Base-by-base conservation (phyloP, 495 filamentous ascomycete species). In the Acidomyces sp. region DNA sequence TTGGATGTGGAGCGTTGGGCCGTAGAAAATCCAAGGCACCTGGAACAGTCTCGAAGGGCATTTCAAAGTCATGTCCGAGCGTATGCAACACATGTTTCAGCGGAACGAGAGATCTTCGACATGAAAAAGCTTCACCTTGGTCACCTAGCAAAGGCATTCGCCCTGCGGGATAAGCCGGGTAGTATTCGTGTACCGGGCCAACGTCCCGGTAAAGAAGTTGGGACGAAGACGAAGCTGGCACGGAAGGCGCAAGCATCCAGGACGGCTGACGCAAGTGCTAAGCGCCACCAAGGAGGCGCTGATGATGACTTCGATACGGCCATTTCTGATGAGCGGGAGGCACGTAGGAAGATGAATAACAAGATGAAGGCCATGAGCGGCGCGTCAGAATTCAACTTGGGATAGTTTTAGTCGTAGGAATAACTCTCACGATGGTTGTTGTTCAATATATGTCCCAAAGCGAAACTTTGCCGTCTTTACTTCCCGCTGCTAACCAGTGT, bases 401-500 rank as follows among this genome's bases (percentile, higher is more conserved):
- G 84, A 3, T 93, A 53, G 41, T 28, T 27, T 2, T 20, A 13
- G 25, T 4, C n/a, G 4, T 20, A 7, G 17, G n/a, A n/a, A n/a
- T n/a, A n/a, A n/a, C n/a, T n/a, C n/a, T n/a, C n/a, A n/a, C n/a
- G n/a, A n/a, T n/a, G n/a, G n/a, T n/a, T n/a, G n/a, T n/a, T 6
- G 6, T 35, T 52, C 45, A 94, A 67, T 81, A 97, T 46, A 92
- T 82, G 66, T 90, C 85, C 90, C 90, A 97, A 60, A 97, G 66
- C 54, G 82, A 88, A 41, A 96, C 78, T 54, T 90, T 96, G 21
- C 88, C 92, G 62, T 97, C 90, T 58, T 96, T 97, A 39, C 82
- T 80, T 3, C 92, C 90, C 4, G 74, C 84, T 6, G 78, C 90
- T 34, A 96, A 55, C 90, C 90, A 96, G 57, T 95, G 90, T 25